phyloP scores from a whole-genome alignment of 1,139 yeast species.

The Groenewaldozyma sp. region DNA sequence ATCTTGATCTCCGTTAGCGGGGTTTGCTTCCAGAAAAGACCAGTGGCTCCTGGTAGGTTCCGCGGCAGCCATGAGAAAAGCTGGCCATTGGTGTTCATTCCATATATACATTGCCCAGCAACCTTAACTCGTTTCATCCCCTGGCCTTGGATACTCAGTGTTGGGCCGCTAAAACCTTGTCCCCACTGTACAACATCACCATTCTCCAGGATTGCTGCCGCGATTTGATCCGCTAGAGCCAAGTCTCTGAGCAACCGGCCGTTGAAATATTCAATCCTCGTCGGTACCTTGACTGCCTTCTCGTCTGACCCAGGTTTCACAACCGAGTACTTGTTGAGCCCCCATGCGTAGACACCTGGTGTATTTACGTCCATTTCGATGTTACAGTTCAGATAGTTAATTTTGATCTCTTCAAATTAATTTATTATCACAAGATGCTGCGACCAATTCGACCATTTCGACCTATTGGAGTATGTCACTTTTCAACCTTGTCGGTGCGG shows the following conservation, averaged over 20 bases:
- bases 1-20: slow-evolving; percentile 7
- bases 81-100: slow-evolving; percentile 40
- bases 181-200: slow-evolving; percentile 78
- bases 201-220: slow-evolving; percentile 50
- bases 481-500: too few relatives aligned
- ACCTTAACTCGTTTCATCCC: slow-evolving; percentile 39
- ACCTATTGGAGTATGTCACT: not conserved
- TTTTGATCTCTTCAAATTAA: not conserved
- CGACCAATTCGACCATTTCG: too few relatives aligned
- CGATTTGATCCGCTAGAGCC: slow-evolving; percentile 39
- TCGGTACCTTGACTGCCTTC: slow-evolving; percentile 41
- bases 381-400: not conserved
- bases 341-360: slow-evolving; percentile 50
- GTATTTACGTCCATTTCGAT: slow-evolving; percentile 1
- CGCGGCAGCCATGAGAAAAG: slow-evolving; percentile 16
- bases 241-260: slow-evolving; percentile 50
- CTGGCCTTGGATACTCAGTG: slow-evolving; percentile 39
- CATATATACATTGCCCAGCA: slow-evolving; percentile 50
- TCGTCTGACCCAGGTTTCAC: slow-evolving; percentile 30
- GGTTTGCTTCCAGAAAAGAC: slow-evolving; percentile 6
- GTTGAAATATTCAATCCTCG: slow-evolving; percentile 57
- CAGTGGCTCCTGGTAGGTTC: not conserved
- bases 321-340: slow-evolving; percentile 37
- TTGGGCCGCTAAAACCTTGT: slow-evolving; percentile 26
- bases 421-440: too few relatives aligned